Evolutionary conservation across 192 early-diverging fungal species (phyloP).

Genomic region (Glomus cerebriforme): DNA sequence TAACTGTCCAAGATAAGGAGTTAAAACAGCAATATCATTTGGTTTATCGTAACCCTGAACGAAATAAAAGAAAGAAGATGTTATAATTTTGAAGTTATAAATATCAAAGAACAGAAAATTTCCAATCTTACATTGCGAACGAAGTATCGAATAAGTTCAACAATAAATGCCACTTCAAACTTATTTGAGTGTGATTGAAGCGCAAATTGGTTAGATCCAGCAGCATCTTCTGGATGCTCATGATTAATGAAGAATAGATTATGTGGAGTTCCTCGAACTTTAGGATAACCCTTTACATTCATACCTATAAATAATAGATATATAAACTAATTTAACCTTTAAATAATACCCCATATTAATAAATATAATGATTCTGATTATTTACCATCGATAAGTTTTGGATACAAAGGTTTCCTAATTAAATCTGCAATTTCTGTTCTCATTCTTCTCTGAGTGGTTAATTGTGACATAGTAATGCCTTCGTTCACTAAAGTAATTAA

Average conservation of each 20-base stretch:
- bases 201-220: constrained; percentile 35
- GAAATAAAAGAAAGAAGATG: not conserved
- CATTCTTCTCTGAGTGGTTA: constrained; percentile 51
- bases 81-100: not conserved
- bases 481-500: constrained; percentile 46
- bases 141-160: constrained; percentile 42
- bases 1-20: constrained; percentile 55
- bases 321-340: not conserved
- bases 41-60: constrained; percentile 44
- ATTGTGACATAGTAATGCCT: not conserved
- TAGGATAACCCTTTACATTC: constrained; percentile 34
- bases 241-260: constrained; percentile 56
- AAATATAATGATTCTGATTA: not conserved
- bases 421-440: constrained; percentile 49
- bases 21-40: constrained; percentile 56
- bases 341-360: not conserved
- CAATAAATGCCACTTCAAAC: constrained; percentile 54
- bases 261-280: constrained; percentile 44
- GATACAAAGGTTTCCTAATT: constrained; percentile 51
- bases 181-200: constrained; percentile 51
- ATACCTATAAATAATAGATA: not conserved
- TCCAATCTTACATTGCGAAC: constrained; percentile 37
- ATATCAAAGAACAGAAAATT: not conserved
- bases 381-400: constrained; percentile 44
- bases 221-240: constrained; percentile 44